Percentiles rank a stretch among this genome's conserved stretches.
These are phyloP conservation scores for Boletus insuetus DNA, from an alignment of 768 basidiomycete genomes.

Conservation along the genomic window DNA sequence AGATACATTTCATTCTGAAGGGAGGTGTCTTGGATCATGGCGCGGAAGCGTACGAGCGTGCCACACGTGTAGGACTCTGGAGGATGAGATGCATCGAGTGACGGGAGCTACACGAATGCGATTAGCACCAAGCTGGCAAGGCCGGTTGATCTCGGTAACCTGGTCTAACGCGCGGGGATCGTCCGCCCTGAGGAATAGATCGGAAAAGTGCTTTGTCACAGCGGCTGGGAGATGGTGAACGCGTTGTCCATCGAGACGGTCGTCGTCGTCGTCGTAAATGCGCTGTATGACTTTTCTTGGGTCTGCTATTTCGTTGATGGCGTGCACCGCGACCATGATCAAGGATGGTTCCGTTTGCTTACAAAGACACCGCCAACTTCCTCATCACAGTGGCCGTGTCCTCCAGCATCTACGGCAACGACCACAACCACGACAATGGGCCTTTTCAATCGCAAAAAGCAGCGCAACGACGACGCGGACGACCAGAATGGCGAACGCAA, in stretches of 20 bases:
- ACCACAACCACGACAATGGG: slow-evolving; percentile 41
- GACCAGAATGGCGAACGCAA: slow-evolving; percentile 51
- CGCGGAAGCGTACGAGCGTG: slow-evolving; percentile 68
- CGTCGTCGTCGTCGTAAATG: slow-evolving; percentile 38
- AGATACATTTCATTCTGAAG: slow-evolving; percentile 71
- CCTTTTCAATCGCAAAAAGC: slow-evolving; percentile 56
- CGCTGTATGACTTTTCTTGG: slow-evolving; percentile 49
- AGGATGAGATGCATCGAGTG: slow-evolving; percentile 45
- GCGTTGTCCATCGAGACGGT: background rate
- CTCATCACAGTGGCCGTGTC: slow-evolving; percentile 12
- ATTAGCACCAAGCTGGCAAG: background rate
- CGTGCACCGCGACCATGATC: slow-evolving; percentile 53
- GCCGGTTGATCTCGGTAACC: slow-evolving; percentile 16
- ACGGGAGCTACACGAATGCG: slow-evolving; percentile 49
- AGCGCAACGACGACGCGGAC: slow-evolving; percentile 29
- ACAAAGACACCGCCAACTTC: slow-evolving; percentile 12
- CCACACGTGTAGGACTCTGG: slow-evolving; percentile 49
- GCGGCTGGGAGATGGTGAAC: slow-evolving; percentile 35
- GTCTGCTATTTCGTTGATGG: slow-evolving; percentile 47
- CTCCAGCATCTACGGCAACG: slow-evolving; percentile 1
- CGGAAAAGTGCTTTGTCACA: slow-evolving; percentile 48
- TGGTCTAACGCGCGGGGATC: slow-evolving; percentile 29
- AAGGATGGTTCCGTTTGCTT: slow-evolving; percentile 11
- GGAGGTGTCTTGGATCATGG: slow-evolving; percentile 83
- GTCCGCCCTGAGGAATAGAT: slow-evolving; percentile 37